Base-by-base conservation (phyloP, 345 rosid genomes). In the Citrus hindsii region DNA sequence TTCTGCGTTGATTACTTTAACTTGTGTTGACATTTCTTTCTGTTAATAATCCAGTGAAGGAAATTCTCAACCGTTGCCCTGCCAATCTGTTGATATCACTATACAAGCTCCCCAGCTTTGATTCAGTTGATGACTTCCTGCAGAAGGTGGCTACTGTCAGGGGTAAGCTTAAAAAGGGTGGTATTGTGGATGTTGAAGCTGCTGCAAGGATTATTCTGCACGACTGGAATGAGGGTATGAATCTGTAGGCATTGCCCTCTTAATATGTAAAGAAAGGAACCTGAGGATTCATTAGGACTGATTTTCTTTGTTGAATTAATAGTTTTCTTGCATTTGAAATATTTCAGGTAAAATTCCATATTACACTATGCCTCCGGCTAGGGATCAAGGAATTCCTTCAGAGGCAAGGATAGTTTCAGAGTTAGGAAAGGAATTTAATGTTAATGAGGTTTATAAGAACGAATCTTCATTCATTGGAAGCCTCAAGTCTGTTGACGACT, bases 121-220 rank as follows among this genome's bases (percentile, higher is more conserved):
- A 94, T 70, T 71, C 93, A 9, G 97, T 88, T 74, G 98, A 96
- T 56, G 98, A 96, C 79, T 96, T 96, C 80, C 88, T 96, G 5
- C 95, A 90, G 77, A 94, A 92, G 82, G 90, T 96, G 7, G 98
- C 98, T 69, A 86, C 90, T 25, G 93, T 92, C 2, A 90, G 98
- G 82, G 99, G 99, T 42, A 91, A 88, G 88, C 98, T 96, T 16
- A 96, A 92, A 79, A 96, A 96, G 87, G 99, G 99, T 81, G 98
- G 99, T 79, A 74, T 92, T 69, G 92, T 91, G 72, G 98, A 96
- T 82, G 91, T 88, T 62, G 95, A 94, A 13, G 92, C 98, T 74
- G 89, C 97, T 67, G 97, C 99, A 14, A 91, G 92, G 83, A 90
- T 94, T 73, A 89, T 94, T 79, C 87, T 96, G 85, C 98, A 88